These are phyloP conservation scores for Aspergillus chevalieri DNA, from an alignment of 2,329 filamentous ascomycete genomes.

Conservation along the genomic window DNA sequence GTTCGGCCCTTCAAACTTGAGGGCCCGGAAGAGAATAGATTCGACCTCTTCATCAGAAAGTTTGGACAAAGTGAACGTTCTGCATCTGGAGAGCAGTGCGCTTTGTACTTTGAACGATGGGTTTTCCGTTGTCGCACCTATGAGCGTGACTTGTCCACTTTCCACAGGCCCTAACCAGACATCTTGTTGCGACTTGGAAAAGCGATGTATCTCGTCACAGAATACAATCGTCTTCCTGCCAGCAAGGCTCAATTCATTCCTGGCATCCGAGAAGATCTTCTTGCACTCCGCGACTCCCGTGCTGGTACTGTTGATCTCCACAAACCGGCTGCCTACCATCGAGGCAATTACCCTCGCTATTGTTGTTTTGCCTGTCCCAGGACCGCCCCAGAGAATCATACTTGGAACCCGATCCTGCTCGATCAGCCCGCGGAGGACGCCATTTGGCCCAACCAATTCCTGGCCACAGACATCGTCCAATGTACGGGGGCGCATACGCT, in stretches of 20 bases:
- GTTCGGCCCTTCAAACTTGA: constrained; percentile 54
- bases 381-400: constrained; percentile 75
- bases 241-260: constrained; percentile 70
- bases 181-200: constrained; percentile 88
- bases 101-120: constrained; percentile 89
- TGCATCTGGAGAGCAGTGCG: constrained; percentile 79
- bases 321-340: constrained; percentile 75
- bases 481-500: constrained; percentile 81
- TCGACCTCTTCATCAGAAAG: constrained; percentile 66
- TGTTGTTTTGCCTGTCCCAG: constrained; percentile 51
- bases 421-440: constrained; percentile 81
- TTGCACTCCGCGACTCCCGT: constrained; percentile 86
- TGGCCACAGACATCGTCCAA: constrained; percentile 87
- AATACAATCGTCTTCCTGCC: constrained; percentile 93
- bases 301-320: constrained; percentile 92
- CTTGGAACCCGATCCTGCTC: constrained; percentile 80
- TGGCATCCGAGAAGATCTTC: constrained; percentile 80
- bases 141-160: constrained; percentile 79
- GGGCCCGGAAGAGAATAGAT: constrained; percentile 68
- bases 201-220: constrained; percentile 93
- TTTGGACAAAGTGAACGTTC: constrained; percentile 79
- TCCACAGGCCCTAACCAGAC: constrained; percentile 92
- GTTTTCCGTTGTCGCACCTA: constrained; percentile 95
- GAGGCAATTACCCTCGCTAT: constrained; percentile 87
- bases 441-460: constrained; percentile 76